Evolutionary conservation across 768 basidiomycete genomes (phyloP).

Genomic region (Boletus pseudopeckii): DNA sequence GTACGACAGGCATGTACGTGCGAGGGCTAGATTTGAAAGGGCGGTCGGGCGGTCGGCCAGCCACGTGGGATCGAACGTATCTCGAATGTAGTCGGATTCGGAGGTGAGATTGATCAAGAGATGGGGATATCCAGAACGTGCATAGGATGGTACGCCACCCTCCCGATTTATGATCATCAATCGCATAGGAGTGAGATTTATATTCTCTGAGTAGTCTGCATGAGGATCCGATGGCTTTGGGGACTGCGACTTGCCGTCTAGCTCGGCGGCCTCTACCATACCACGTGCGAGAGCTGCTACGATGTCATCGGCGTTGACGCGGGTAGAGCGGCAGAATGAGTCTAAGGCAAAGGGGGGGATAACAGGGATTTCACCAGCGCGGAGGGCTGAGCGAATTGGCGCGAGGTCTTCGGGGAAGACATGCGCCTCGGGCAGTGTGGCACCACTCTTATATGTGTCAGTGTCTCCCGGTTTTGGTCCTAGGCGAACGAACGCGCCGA

Average conservation of each 20-base stretch:
- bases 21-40: conserved; percentile 79
- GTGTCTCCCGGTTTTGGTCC: conserved; percentile 66
- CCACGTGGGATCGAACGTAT: conserved; percentile 84
- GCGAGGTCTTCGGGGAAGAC: conserved; percentile 76
- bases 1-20: conserved; percentile 80
- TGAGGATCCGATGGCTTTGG: conserved; percentile 31
- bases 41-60: conserved; percentile 74
- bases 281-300: conserved; percentile 83
- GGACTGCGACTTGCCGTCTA: conserved; percentile 41
- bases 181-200: conserved; percentile 89
- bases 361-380: conserved; percentile 94
- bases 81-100: conserved; percentile 79
- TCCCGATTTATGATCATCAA: conserved; percentile 97
- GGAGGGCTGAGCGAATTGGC: conserved; percentile 83
- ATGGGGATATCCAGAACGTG: conserved; percentile 91
- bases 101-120: conserved; percentile 91
- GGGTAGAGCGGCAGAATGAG: conserved; percentile 80
- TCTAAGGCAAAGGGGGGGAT: conserved; percentile 91
- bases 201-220: conserved; percentile 44
- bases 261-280: conserved; percentile 60
- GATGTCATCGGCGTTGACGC: conserved; percentile 85
- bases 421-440: conserved; percentile 67
- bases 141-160: conserved; percentile 97
- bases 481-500: conserved; percentile 81
- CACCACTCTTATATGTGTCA: conserved; percentile 29